phyloP scores from a whole-genome alignment of 2,329 filamentous ascomycete species.

The Fusarium sp. region DNA sequence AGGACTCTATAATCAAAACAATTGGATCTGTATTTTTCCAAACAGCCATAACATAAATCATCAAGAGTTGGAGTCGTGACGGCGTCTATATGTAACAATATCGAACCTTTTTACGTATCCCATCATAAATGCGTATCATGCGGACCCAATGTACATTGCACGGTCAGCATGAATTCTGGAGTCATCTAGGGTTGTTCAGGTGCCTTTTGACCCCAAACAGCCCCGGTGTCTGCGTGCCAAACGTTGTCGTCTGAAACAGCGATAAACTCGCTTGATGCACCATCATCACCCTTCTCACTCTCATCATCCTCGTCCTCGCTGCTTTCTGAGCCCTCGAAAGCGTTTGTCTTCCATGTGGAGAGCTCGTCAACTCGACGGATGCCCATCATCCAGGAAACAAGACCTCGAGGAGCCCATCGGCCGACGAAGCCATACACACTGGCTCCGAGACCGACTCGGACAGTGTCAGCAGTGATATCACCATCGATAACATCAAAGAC shows the following conservation, averaged over 20 bases:
- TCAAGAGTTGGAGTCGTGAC: slow-evolving; percentile 48
- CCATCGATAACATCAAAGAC: slow-evolving; percentile 90
- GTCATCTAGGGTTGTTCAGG: slow-evolving; percentile 39
- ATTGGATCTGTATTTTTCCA: slow-evolving; percentile 23
- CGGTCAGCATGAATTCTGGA: slow-evolving; percentile 26
- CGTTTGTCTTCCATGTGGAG: slow-evolving; percentile 63
- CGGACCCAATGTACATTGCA: slow-evolving; percentile 25
- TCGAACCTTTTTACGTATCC: slow-evolving; percentile 43
- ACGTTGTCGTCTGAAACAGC: slow-evolving; percentile 60
- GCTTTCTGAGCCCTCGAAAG: slow-evolving; percentile 53
- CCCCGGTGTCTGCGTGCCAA: slow-evolving; percentile 56
- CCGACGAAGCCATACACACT: slow-evolving; percentile 88
- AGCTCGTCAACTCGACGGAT: slow-evolving; percentile 72
- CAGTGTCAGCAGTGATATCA: slow-evolving; percentile 68
- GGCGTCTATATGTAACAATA: slow-evolving; percentile 48
- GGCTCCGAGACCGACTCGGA: slow-evolving; percentile 87
- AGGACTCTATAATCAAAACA: slow-evolving; percentile 4
- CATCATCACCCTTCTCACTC: slow-evolving; percentile 46
- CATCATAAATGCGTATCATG: slow-evolving; percentile 42
- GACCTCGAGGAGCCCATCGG: slow-evolving; percentile 77
- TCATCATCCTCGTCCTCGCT: slow-evolving; percentile 54
- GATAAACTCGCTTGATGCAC: slow-evolving; percentile 61
- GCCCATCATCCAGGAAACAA: slow-evolving; percentile 96
- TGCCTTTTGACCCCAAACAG: slow-evolving; percentile 58
- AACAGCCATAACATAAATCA: slow-evolving; percentile 17